A percentile compares a stretch with the other conserved stretches of the same genome.
These are phyloP conservation scores for Fusarium chuoi DNA, from an alignment of 2,329 filamentous ascomycete genomes.

Conservation along the genomic window DNA sequence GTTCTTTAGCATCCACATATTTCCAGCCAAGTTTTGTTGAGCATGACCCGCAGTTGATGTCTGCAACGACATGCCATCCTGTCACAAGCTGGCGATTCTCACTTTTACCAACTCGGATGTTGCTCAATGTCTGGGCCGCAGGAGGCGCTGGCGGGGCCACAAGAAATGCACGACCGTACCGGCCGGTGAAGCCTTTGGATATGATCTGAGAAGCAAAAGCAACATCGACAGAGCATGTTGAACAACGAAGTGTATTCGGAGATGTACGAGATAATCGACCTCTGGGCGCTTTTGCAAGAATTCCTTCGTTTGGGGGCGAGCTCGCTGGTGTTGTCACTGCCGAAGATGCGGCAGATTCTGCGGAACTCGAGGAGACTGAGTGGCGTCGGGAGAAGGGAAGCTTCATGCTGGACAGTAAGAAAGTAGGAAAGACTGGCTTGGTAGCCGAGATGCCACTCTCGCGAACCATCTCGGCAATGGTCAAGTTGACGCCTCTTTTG, in stretches of 20 bases:
- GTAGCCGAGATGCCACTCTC: conserved; percentile 55
- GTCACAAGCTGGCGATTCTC: conserved; percentile 70
- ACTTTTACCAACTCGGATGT: conserved; percentile 64
- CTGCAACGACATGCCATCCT: conserved; percentile 71
- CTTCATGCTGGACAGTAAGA: conserved; percentile 62
- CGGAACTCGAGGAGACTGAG: conserved; percentile 50
- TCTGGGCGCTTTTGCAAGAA: conserved; percentile 20
- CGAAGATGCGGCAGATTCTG: conserved; percentile 43
- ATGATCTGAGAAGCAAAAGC: conserved; percentile 70
- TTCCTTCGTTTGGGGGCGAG: conserved; percentile 38
- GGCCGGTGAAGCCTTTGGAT: conserved; percentile 73
- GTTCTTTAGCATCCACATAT: conserved; percentile 71
- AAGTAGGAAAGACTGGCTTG: conserved; percentile 60
- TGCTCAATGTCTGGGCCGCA: conserved; percentile 55
- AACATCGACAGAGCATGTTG: conserved; percentile 68
- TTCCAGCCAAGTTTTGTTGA: conserved; percentile 72
- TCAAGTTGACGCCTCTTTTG: conserved; percentile 1
- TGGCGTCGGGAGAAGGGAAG: conserved; percentile 59
- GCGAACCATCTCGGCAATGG: conserved; percentile 45
- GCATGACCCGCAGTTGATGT: conserved; percentile 69
- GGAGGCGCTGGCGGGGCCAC: conserved; percentile 56
- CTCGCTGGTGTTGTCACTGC: conserved; percentile 44
- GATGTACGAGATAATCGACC: conserved; percentile 54
- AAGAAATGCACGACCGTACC: conserved; percentile 71
- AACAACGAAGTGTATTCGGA: conserved; percentile 68